Evolutionary conservation across 2,329 filamentous ascomycete genomes (phyloP).

Genomic region (Ilyonectria sp.): DNA sequence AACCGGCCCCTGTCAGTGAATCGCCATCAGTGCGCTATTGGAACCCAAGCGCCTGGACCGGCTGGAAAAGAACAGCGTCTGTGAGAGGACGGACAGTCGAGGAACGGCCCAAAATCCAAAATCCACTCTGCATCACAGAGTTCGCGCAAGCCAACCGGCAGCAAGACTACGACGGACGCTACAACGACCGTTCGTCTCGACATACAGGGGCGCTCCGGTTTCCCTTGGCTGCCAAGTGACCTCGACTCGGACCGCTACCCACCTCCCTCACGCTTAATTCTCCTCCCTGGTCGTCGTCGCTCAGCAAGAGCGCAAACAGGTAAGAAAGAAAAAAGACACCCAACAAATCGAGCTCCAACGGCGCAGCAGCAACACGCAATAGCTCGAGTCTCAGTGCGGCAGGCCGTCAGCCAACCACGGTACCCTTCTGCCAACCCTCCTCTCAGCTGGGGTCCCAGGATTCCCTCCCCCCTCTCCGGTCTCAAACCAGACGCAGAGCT

Average conservation of each 20-base stretch:
- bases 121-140: conserved; percentile 3
- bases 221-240: not conserved
- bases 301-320: not conserved
- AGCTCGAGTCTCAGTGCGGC: conserved; percentile 21
- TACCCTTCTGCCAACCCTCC: not conserved
- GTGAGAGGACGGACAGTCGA: not conserved
- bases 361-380: conserved; percentile 3
- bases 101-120: conserved; percentile 6
- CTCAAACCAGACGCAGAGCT: conserved; percentile 2
- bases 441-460: not conserved
- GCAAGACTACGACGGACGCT: not conserved
- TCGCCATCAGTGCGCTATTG: conserved; percentile 17
- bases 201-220: not conserved
- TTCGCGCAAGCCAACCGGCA: not conserved
- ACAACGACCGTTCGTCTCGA: not conserved
- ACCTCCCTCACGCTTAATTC: not conserved
- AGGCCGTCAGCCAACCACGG: conserved; percentile 18
- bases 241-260: not conserved
- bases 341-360: conserved; percentile 1
- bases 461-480: not conserved
- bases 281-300: not conserved
- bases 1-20: conserved; percentile 13
- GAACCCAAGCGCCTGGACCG: conserved; percentile 25
- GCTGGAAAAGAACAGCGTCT: conserved; percentile 8
- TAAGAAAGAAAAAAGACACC: not conserved